These are phyloP conservation scores for Steccherinum ochraceum DNA, from an alignment of 768 basidiomycete species.

Conservation along the genomic window DNA sequence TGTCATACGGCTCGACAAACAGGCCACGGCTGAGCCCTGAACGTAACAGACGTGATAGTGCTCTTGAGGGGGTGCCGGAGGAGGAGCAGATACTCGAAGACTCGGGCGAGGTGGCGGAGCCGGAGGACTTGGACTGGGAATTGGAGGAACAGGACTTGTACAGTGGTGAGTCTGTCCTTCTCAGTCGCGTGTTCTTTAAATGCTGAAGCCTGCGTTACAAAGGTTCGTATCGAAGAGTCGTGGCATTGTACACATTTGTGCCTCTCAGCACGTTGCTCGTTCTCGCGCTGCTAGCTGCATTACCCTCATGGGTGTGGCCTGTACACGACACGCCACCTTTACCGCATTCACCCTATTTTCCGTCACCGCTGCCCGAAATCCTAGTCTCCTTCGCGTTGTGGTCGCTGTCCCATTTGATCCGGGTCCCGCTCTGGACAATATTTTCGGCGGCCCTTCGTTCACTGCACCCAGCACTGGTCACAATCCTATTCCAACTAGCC, in stretches of 20 bases:
- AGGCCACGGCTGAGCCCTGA: conserved; percentile 17
- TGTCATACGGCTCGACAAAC: background rate
- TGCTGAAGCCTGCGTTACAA: too few relatives aligned
- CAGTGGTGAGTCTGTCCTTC: conserved; percentile 29
- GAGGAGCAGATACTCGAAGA: conserved; percentile 22
- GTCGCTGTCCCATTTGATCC: conserved; percentile 49
- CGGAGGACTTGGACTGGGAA: conserved; percentile 35
- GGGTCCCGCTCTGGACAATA: conserved; percentile 39
- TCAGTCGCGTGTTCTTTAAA: too few relatives aligned
- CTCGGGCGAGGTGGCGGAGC: conserved; percentile 29
- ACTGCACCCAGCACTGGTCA: conserved; percentile 28
- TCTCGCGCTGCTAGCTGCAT: conserved; percentile 42
- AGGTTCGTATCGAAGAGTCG: conserved; percentile 59
- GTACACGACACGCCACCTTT: conserved; percentile 19
- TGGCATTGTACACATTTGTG: conserved; percentile 54
- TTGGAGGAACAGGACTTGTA: conserved; percentile 46
- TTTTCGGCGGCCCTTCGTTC: conserved; percentile 16
- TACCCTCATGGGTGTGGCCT: conserved; percentile 47
- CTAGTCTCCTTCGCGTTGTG: conserved; percentile 57
- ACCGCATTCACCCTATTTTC: conserved; percentile 45
- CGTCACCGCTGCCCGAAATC: conserved; percentile 61
- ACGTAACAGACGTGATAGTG: conserved; percentile 17
- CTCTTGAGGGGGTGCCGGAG: conserved; percentile 22
- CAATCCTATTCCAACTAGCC: conserved; percentile 32
- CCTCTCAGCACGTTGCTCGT: conserved; percentile 44